Base-by-base conservation (phyloP, 768 basidiomycete genomes). In the Trametes cinnabarina region DNA sequence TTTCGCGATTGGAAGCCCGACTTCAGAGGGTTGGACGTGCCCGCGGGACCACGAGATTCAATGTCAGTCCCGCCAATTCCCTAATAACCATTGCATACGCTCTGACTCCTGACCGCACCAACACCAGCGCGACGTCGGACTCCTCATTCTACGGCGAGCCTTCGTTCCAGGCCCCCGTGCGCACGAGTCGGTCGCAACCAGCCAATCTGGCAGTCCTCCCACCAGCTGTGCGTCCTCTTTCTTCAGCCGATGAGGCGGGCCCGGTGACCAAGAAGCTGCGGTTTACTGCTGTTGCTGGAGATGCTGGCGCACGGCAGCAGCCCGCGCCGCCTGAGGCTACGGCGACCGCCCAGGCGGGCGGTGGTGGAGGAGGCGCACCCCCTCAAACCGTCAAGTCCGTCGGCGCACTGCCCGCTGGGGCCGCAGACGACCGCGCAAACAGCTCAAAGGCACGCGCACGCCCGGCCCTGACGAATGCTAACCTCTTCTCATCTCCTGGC, bases 401-500 rank as follows among this genome's bases (percentile, higher is more conserved):
- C 69, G 72, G 79, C 61, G 62, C 63, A 39, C 23, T 66, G 44
- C 64, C 61, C 56, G 57, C 62, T 58, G 53, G 32, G 26, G 67
- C 64, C 62, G 66, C 67, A 67, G 86, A 87, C 75, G 86, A 88
- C 73, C 82, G 84, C 72, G 77, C 81, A 80, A 90, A 89, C 88
- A 62, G 65, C 65, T 68, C 66, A 63, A 91, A 92, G 89, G 90
- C 86, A 89, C 84, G 88, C 86, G 84, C 84, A 81, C 87, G 86
- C 85, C 86, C 85, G 86, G 87, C 85, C 81, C 81, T 88, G 82
- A 85, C 82, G 78, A 83, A 87, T 86, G 80, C 84, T 88, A 88
- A 88, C 78, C 79, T 87, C 80, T 87, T 88, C 88, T 90, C 87
- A 88, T 88, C 85, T 77, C 82, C 83, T 75, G 81, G 82, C 84